A percentile compares a stretch with the other conserved stretches of the same genome.
phyloP scores from a whole-genome alignment of 495 filamentous ascomycete genomes.

The Podospora anserina region DNA sequence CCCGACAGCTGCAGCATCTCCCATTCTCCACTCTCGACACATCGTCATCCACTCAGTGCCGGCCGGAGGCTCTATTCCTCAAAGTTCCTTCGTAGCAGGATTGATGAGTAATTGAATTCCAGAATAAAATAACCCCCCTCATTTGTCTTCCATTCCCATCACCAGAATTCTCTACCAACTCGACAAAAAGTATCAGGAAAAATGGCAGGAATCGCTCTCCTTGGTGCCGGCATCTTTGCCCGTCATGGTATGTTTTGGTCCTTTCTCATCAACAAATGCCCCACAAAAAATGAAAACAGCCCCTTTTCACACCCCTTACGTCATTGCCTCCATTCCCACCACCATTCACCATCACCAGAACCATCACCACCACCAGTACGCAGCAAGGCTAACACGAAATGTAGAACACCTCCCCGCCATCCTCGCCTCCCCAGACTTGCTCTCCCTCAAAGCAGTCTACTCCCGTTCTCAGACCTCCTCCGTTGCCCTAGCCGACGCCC shows the following conservation, averaged over 20 bases:
- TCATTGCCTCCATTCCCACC: neutral
- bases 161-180: neutral
- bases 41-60: neutral
- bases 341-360: neutral
- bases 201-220: constrained; percentile 58
- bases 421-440: constrained; percentile 34
- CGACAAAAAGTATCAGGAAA: neutral
- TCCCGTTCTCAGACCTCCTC: constrained; percentile 54
- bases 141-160: neutral
- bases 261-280: neutral
- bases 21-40: neutral
- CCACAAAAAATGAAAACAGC: neutral
- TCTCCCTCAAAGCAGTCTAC: constrained; percentile 60
- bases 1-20: neutral
- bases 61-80: neutral
- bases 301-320: neutral
- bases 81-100: neutral
- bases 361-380: constrained; percentile 15
- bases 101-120: neutral
- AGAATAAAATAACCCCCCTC: neutral
- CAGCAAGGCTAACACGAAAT: constrained; percentile 7
- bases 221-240: constrained; percentile 60
- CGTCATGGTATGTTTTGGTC: constrained; percentile 30
- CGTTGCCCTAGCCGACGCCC: constrained; percentile 30
- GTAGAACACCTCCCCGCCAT: constrained; percentile 50